A percentile compares a stretch with the other conserved stretches of the same genome.
Evolutionary conservation across 202 grass and related monocot genomes (phyloP).

Genomic region (Dendrocalamus latiflorus): DNA sequence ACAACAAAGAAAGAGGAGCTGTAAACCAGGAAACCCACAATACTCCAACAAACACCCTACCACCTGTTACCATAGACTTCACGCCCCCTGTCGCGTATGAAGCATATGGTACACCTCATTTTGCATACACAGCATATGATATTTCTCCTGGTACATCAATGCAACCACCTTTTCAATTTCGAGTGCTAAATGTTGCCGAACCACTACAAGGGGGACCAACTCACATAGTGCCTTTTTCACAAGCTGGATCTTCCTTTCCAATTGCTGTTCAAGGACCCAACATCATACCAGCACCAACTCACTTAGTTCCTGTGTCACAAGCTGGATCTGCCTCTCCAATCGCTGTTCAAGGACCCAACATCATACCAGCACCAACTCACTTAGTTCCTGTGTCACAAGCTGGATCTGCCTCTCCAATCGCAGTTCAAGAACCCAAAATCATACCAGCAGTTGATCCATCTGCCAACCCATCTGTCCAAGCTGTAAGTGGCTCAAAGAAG

Average conservation of each 20-base stretch:
- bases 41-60: not conserved
- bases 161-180: not conserved
- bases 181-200: not conserved
- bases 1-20: not conserved
- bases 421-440: not conserved
- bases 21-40: slow-evolving; percentile 1
- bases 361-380: too few relatives aligned
- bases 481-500: slow-evolving; percentile 19
- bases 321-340: too few relatives aligned
- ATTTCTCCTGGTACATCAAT: not conserved
- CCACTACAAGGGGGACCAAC: too few relatives aligned
- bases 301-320: too few relatives aligned
- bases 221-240: not conserved
- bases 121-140: not conserved
- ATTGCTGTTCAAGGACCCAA: not conserved
- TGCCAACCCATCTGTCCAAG: not conserved
- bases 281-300: too few relatives aligned
- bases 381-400: too few relatives aligned
- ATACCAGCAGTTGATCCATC: not conserved
- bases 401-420: too few relatives aligned
- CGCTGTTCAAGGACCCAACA: too few relatives aligned
- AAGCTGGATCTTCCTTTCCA: not conserved
- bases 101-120: too few relatives aligned
- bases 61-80: too few relatives aligned
- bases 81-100: too few relatives aligned